Base-by-base conservation (phyloP, 2,329 filamentous ascomycete species). In the Aspergillus sclerotialis region DNA sequence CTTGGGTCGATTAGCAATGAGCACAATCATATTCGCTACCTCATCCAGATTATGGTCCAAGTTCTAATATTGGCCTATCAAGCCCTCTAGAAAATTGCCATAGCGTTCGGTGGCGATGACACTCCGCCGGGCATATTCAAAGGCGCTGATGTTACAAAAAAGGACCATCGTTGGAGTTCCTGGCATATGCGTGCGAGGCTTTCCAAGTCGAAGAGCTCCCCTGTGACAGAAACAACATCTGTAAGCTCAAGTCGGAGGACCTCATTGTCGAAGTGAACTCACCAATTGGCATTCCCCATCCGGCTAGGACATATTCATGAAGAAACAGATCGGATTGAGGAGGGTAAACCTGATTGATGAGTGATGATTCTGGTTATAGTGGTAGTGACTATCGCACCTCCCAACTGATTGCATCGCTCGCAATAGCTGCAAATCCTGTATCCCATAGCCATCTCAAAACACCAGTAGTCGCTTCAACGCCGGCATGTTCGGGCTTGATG, bases 371-470 rank as follows among this genome's bases (percentile, higher is more conserved):
- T 5, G 23, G 23, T 28, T 15, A 10, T 19, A 26, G 29, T 23
- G 9, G 29, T 12, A 7, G 16, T 30, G 6, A 32, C 4, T 17
- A 13, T 46, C 53, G 63, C 12, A 67, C 67, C 49, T 78, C 75
- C 46, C 74, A 73, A 4, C 64, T 65, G 7, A 75, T 70, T 13
- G 70, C 67, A 40, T 80, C 76, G 9, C 76, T 72, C 0, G 70
- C 76, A 3, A 78, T 68, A 3, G 75, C 76, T 0, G 73, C 61
- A 47, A 80, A 78, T 11, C 66, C 60, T 15, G 67, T 63, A 33
- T 78, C 67, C 73, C 75, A 79, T 10, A 79, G 56, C 74, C 75
- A 80, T 27, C 67, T 62, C 7, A 76, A 61, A 13, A 70, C 65
- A 8, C 67, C 68, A 5, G 65, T 60, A 2, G 65, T 68, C 0